Conservation (phyloP, 306 rosid species). For the Urtica urens region DNA sequence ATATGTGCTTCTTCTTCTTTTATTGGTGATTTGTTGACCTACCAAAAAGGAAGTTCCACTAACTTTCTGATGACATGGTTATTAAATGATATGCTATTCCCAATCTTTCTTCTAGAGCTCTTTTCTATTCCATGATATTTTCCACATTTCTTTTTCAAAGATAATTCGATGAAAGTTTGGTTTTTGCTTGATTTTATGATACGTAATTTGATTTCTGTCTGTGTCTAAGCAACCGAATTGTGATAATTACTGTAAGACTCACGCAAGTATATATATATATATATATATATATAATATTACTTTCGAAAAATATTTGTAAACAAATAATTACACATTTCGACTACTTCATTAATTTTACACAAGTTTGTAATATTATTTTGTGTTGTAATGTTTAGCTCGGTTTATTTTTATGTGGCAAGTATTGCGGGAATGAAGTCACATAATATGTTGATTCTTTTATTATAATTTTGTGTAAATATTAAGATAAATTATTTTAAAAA, state of each 20-base stretch:
- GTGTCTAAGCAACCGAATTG: too few species aligned
- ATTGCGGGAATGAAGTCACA: too few species aligned
- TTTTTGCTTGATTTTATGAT: slow-evolving; percentile 6
- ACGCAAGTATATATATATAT: neutral
- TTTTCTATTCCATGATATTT: slow-evolving; percentile 1
- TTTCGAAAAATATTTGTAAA: neutral
- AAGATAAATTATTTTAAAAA: too few species aligned
- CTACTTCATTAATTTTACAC: neutral
- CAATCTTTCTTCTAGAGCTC: slow-evolving; percentile 21
- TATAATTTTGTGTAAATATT: too few species aligned
- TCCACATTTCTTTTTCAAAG: slow-evolving; percentile 10
- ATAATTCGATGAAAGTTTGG: slow-evolving; percentile 18
- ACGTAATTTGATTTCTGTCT: too few species aligned
- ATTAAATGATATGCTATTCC: neutral
- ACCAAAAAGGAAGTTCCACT: slow-evolving; percentile 30
- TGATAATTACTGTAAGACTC: neutral
- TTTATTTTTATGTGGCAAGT: too few species aligned
- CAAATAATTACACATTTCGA: neutral
- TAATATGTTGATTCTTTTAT: too few species aligned
- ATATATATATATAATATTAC: neutral
- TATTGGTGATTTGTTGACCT: slow-evolving; percentile 58
- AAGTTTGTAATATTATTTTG: neutral
- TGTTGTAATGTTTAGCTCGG: neutral
- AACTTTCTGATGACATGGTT: slow-evolving; percentile 13
- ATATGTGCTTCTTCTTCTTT: slow-evolving; percentile 14